Evolutionary conservation across 2,329 filamentous ascomycete species (phyloP).

Genomic region (Apiospora aurea): DNA sequence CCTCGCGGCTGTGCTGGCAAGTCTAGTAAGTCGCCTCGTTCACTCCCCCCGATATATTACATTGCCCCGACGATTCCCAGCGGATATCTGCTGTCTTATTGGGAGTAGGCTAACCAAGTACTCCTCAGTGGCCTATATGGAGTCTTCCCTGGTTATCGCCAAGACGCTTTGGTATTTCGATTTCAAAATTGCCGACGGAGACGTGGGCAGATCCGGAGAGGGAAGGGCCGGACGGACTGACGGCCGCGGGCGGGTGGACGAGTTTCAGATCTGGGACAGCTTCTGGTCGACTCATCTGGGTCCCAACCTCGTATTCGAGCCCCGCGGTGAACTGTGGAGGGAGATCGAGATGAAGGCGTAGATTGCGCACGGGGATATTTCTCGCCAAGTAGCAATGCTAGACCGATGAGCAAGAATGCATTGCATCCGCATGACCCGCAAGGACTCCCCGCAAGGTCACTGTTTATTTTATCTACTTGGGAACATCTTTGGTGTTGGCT

Average conservation of each 20-base stretch:
- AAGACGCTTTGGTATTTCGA: background rate
- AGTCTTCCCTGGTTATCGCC: slow-evolving; percentile 16
- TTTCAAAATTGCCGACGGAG: background rate
- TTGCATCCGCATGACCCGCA: too few species aligned
- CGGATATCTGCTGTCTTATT: background rate
- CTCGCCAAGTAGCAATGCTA: too few species aligned
- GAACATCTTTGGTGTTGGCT: too few species aligned
- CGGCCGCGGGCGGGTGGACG: background rate
- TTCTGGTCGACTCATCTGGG: background rate
- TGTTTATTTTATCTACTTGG: too few species aligned
- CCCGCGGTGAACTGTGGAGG: background rate
- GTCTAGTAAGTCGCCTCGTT: slow-evolving; percentile 28
- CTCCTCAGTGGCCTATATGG: slow-evolving; percentile 29
- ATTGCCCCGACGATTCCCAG: background rate
- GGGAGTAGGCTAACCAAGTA: background rate
- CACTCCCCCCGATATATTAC: too few species aligned
- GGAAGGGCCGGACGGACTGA: background rate
- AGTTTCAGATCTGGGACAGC: background rate
- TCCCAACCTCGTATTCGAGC: background rate
- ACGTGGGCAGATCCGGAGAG: background rate
- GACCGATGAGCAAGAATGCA: too few species aligned
- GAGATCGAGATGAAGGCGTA: background rate
- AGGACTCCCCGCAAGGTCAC: background rate
- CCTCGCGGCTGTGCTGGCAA: slow-evolving; percentile 50
- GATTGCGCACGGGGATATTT: too few species aligned